Conservation (phyloP, 1,139 yeast genomes). For the Geotrichum fermentans region DNA sequence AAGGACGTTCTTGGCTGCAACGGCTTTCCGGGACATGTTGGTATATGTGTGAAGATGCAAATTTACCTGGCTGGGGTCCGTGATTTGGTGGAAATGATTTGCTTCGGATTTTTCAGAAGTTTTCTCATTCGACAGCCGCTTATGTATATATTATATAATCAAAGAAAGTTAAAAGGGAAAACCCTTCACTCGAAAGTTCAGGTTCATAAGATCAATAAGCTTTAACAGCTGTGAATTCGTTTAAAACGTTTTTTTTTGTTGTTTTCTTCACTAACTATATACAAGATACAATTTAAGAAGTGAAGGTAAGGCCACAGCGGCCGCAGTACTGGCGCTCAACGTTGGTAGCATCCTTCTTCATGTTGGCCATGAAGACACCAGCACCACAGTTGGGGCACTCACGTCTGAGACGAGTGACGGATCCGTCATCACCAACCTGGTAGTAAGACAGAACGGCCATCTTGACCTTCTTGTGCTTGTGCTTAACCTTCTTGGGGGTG, state of each 20-base stretch:
- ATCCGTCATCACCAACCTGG: constrained; percentile 98
- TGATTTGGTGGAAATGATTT: constrained; percentile 5
- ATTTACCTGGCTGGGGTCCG: neutral
- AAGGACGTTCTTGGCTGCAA: constrained; percentile 44
- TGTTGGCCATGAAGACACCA: constrained; percentile 99
- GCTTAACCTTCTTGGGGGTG: constrained; percentile 99
- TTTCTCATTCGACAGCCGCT: no score
- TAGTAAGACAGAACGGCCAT: constrained; percentile 98
- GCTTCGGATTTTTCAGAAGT: neutral
- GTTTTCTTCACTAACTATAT: neutral
- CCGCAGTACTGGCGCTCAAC: constrained; percentile 99
- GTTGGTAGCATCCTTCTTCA: constrained; percentile 94
- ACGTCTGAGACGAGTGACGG: constrained; percentile 97
- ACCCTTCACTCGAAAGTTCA: no score
- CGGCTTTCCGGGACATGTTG: constrained; percentile 18
- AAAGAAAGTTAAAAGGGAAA: no score
- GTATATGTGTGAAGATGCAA: neutral
- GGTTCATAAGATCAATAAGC: no score
- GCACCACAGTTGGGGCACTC: constrained; percentile 99
- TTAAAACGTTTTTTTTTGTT: no score
- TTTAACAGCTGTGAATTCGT: no score
- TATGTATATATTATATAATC: no score
- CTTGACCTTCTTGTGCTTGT: constrained; percentile 99
- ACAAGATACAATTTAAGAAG: constrained; percentile 12
- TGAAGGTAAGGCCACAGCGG: constrained; percentile 93